Evolutionary conservation across 805 yeast genomes (phyloP), one percentile per base, ranked within the genome.

Genomic region (Wickerhamiella australiensis): DNA sequence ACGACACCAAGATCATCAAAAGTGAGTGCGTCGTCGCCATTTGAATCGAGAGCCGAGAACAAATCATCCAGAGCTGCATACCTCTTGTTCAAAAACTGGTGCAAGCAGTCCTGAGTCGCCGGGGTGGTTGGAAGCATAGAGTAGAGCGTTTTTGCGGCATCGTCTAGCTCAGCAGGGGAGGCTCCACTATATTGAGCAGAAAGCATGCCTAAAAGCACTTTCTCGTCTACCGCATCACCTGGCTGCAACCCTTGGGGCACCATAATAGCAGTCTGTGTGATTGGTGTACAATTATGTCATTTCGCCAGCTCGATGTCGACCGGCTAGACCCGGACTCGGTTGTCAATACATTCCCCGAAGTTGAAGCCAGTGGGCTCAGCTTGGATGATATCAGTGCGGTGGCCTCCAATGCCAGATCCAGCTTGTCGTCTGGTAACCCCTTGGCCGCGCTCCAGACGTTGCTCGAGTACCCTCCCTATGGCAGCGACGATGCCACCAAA

Each of bases 241-340:
- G 42, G 42, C 26, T 38, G 15, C 15, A 38, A 20, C 27, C 42
- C 42, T 20, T 38, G n/a, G 27, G 42, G 42, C 42, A 38, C 27
- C 42, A 38, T 38, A 38, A 38, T 38, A 38, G 26, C 25, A 38
- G 26, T 22, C 42, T 20, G 26, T 38, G 42, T 38, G 31, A 41
- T 23, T 41, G 31, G 44, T 41, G 36, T 35, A 13, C 15, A 1
- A 12, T 42, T 40, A 52, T 52, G 54, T 43, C 50, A 54, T 68
- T 68, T 56, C 59, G 98, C 76, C 79, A 92, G 74, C 85, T 90
- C 58, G 95, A 92, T 65, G 80, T 92, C 49, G 97, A 92, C 66
- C 84, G 86, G 15, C 79, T 79, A 56, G 96, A 88, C 61, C 84
- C 94, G 3, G 95, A 88, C 43, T 76, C 75, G 57, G 70, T 69